These are phyloP conservation scores for Nectriaceae sp. DNA, from an alignment of 2,329 filamentous ascomycete genomes.

Conservation along the genomic window DNA sequence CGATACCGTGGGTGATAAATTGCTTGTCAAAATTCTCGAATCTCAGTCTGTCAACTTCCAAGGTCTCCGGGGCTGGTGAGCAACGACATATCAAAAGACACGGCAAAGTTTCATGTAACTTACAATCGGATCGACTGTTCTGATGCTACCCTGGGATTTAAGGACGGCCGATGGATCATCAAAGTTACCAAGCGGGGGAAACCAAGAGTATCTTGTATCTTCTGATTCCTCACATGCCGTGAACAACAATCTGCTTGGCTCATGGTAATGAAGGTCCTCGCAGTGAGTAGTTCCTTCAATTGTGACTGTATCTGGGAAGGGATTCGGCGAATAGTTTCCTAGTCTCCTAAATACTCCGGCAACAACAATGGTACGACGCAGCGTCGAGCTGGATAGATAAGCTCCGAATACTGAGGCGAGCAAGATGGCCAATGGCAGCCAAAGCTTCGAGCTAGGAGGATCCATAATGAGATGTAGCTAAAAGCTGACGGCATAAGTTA, in stretches of 20 bases:
- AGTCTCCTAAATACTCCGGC: slow-evolving; percentile 30
- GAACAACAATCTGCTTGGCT: slow-evolving; percentile 50
- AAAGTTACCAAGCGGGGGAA: slow-evolving; percentile 48
- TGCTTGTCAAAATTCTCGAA: slow-evolving; percentile 54
- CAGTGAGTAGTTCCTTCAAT: slow-evolving; percentile 57
- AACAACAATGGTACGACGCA: slow-evolving; percentile 11
- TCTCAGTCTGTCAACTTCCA: slow-evolving; percentile 30
- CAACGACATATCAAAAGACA: neutral
- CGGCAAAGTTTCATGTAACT: slow-evolving; percentile 11
- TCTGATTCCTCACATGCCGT: slow-evolving; percentile 55
- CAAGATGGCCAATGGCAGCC: neutral
- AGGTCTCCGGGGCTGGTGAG: slow-evolving; percentile 1
- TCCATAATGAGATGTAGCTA: neutral
- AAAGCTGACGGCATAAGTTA: neutral
- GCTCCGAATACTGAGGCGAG: neutral
- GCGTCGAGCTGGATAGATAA: neutral
- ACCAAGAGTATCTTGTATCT: slow-evolving; percentile 50
- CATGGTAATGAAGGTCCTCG: slow-evolving; percentile 61
- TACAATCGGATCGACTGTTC: slow-evolving; percentile 57
- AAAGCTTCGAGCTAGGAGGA: neutral
- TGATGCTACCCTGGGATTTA: slow-evolving; percentile 45
- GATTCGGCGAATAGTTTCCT: slow-evolving; percentile 19
- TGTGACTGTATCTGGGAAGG: slow-evolving; percentile 30
- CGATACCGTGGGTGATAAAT: slow-evolving; percentile 62
- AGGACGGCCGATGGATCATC: slow-evolving; percentile 38